Percentiles rank a stretch among this genome's conserved stretches.
phyloP scores from a whole-genome alignment of 805 yeast species.

The Saccharomycopsis sp. region DNA sequence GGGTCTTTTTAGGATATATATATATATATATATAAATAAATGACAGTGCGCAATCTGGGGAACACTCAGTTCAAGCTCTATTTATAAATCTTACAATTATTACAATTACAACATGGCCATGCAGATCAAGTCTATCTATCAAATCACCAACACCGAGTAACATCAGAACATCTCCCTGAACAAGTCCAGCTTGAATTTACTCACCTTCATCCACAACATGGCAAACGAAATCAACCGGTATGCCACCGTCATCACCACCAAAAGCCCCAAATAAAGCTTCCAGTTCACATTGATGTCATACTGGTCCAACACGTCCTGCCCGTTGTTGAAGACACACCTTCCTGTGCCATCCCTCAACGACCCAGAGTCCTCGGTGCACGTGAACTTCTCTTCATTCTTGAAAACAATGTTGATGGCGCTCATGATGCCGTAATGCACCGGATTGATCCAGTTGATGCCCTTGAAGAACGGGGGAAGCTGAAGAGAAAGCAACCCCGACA shows the following conservation, averaged over 20 bases:
- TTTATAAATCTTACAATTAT: no score
- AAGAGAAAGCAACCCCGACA: slow-evolving; percentile 80
- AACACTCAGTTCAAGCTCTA: no score
- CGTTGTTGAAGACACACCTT: slow-evolving; percentile 44
- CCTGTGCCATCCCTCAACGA: slow-evolving; percentile 23
- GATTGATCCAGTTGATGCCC: slow-evolving; percentile 70
- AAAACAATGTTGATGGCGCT: slow-evolving; percentile 54
- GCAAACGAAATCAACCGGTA: slow-evolving; percentile 14
- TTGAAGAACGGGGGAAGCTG: slow-evolving; percentile 60
- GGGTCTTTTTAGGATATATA: no score
- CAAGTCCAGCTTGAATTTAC: slow-evolving; percentile 4
- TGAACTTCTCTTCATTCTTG: slow-evolving; percentile 37
- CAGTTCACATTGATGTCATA: slow-evolving; percentile 37
- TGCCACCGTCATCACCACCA: slow-evolving; percentile 15
- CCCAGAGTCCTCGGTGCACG: slow-evolving; percentile 33
- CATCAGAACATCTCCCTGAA: no score
- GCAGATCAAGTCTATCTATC: no score
- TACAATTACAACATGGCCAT: no score
- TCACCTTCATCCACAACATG: slow-evolving; percentile 13
- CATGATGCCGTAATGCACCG: slow-evolving; percentile 63
- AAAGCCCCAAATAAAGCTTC: slow-evolving; percentile 16
- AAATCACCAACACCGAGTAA: no score
- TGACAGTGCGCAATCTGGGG: not conserved
- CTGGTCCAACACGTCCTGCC: slow-evolving; percentile 45
- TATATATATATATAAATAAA: no score